Evolutionary conservation across 2,329 filamentous ascomycete genomes (phyloP).

Genomic region (Colletotrichum karsti): DNA sequence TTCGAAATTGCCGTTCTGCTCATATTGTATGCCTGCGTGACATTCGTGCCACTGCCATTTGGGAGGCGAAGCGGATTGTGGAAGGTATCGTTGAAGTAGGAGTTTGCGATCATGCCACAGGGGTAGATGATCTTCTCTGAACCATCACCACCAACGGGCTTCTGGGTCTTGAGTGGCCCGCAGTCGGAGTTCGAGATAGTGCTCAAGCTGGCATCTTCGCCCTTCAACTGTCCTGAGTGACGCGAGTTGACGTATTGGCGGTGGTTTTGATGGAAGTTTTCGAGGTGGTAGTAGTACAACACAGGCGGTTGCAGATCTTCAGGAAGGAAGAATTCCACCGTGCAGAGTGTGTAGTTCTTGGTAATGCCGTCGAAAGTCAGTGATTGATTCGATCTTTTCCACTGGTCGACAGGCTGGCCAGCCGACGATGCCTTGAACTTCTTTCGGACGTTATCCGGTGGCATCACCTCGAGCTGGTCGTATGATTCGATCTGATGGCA

Average conservation of each 20-base stretch:
- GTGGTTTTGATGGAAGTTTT: neutral
- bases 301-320: neutral
- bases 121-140: neutral
- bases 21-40: neutral
- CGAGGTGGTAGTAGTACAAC: neutral
- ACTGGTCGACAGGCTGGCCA: neutral
- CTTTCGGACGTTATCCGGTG: neutral
- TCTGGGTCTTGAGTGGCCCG: neutral
- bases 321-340: neutral
- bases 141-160: neutral
- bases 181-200: neutral
- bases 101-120: conserved; percentile 5
- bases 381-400: neutral
- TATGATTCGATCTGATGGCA: conserved; percentile 10
- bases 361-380: neutral
- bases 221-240: neutral
- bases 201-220: neutral
- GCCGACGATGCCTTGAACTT: conserved; percentile 1
- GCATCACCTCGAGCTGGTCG: conserved; percentile 9
- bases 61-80: neutral
- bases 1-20: neutral
- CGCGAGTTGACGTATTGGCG: conserved; percentile 2
- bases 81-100: conserved; percentile 13
- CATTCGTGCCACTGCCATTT: neutral
- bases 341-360: neutral